Evolutionary conservation across 352 stramenopile genomes (phyloP).

Genomic region (Pseudoperonospora humuli): DNA sequence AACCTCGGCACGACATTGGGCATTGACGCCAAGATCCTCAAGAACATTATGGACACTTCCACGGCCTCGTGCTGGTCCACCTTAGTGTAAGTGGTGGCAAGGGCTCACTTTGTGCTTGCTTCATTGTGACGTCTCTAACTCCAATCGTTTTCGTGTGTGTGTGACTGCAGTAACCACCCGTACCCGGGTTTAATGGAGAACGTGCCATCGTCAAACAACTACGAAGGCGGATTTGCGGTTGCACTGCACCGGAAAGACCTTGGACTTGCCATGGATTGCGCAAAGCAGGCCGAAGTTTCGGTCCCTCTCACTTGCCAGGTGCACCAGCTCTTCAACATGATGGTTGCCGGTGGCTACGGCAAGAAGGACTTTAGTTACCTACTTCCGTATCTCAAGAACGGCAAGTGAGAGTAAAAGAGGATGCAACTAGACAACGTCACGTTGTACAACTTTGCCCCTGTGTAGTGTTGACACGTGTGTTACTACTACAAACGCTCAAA

Average conservation of each 20-base stretch:
- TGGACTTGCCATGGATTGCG: constrained; percentile 88
- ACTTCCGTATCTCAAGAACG: constrained; percentile 76
- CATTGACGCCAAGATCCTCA: constrained; percentile 91
- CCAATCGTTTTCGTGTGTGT: neutral
- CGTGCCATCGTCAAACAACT: constrained; percentile 81
- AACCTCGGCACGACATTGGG: constrained; percentile 93
- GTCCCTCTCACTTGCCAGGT: constrained; percentile 66
- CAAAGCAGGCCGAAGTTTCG: constrained; percentile 72
- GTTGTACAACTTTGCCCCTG: constrained; percentile 8
- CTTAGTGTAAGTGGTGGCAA: constrained; percentile 73
- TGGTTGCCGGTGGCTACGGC: constrained; percentile 57
- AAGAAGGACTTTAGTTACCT: constrained; percentile 86
- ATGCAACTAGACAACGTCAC: neutral
- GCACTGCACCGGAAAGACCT: constrained; percentile 97
- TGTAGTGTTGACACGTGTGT: constrained; percentile 9
- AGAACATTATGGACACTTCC: constrained; percentile 94
- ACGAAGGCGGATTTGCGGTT: constrained; percentile 88
- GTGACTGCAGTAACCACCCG: constrained; percentile 79
- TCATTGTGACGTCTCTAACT: neutral
- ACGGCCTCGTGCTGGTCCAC: constrained; percentile 95
- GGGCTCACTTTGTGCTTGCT: neutral
- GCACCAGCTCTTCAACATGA: constrained; percentile 83
- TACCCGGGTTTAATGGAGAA: constrained; percentile 89
- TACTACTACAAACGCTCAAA: constrained; percentile 3
- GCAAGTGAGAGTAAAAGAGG: constrained; percentile 35